These are phyloP conservation scores for Podospora pseudopauciseta DNA, from an alignment of 495 filamentous ascomycete species.

Conservation along the genomic window DNA sequence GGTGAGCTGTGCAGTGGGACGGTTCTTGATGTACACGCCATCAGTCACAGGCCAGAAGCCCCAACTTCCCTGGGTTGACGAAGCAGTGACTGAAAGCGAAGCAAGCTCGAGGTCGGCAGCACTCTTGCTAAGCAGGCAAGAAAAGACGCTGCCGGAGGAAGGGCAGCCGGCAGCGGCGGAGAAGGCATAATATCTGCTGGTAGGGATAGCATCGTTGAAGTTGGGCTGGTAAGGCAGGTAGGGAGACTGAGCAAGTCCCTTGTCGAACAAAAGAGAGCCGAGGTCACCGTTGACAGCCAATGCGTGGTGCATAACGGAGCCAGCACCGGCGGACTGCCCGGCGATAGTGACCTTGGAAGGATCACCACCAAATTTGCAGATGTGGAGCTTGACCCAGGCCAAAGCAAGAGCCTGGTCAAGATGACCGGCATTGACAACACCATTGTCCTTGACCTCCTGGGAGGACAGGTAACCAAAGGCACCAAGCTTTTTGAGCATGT, in stretches of 20 bases:
- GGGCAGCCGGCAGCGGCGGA: conserved; percentile 50
- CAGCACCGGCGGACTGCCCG: conserved; percentile 69
- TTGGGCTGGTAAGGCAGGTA: conserved; percentile 31
- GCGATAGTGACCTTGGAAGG: conserved; percentile 61
- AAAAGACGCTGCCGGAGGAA: conserved; percentile 42
- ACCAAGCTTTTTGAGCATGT: conserved; percentile 13
- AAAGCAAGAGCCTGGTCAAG: conserved; percentile 65
- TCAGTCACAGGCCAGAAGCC: conserved; percentile 63
- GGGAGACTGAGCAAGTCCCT: conserved; percentile 30
- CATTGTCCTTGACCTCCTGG: conserved; percentile 22
- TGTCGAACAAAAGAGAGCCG: conserved; percentile 27
- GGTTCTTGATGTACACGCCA: conserved; percentile 50
- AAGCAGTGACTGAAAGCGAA: conserved; percentile 44
- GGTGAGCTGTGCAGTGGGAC: conserved; percentile 50
- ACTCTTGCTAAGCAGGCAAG: conserved; percentile 51
- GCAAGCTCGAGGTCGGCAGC: conserved; percentile 53
- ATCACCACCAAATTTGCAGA: conserved; percentile 67
- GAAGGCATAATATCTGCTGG: conserved; percentile 52
- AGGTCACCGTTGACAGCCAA: conserved; percentile 26
- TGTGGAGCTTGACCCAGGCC: conserved; percentile 69
- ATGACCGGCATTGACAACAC: conserved; percentile 31
- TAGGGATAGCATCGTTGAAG: conserved; percentile 47
- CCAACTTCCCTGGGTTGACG: conserved; percentile 35
- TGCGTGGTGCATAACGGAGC: conserved; percentile 36
- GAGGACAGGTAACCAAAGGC: conserved; percentile 33